These are phyloP conservation scores for Aspergillus glaucus DNA, from an alignment of 2,329 filamentous ascomycete genomes.

Conservation along the genomic window DNA sequence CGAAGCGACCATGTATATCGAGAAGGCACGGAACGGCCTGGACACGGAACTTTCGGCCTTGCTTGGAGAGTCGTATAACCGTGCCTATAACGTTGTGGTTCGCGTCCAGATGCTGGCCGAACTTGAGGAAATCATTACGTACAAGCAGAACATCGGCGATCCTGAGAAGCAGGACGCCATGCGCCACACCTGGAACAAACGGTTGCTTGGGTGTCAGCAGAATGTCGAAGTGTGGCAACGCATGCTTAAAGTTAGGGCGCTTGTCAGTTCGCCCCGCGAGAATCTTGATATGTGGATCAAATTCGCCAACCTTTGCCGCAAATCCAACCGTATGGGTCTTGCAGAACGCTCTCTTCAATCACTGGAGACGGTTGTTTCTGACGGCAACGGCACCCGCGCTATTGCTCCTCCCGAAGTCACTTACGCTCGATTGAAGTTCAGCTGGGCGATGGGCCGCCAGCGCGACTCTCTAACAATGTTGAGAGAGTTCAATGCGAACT, in stretches of 20 bases:
- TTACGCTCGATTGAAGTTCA: conserved; percentile 95
- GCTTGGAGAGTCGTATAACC: conserved; percentile 96
- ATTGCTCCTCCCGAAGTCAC: conserved; percentile 65
- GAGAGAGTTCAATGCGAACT: conserved; percentile 54
- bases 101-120: conserved; percentile 98
- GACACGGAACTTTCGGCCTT: conserved; percentile 94
- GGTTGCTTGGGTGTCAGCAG: conserved; percentile 87
- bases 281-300: conserved; percentile 99
- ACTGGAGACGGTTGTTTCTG: conserved; percentile 65
- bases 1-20: conserved; percentile 80
- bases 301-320: conserved; percentile 95
- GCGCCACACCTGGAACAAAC: conserved; percentile 90
- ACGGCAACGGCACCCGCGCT: conserved; percentile 34
- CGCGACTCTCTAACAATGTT: conserved; percentile 55
- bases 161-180: conserved; percentile 83
- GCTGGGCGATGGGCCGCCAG: conserved; percentile 78
- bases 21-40: conserved; percentile 87
- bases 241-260: conserved; percentile 87
- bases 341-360: conserved; percentile 93
- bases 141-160: conserved; percentile 81
- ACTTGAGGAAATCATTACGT: conserved; percentile 93
- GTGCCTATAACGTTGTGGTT: conserved; percentile 93
- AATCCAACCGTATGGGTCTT: conserved; percentile 87
- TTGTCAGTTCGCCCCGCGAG: conserved; percentile 86
- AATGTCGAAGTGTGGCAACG: conserved; percentile 98